These are phyloP conservation scores for Zea mays DNA, from an alignment of 176 grass and related monocot species.

Conservation along the genomic window DNA sequence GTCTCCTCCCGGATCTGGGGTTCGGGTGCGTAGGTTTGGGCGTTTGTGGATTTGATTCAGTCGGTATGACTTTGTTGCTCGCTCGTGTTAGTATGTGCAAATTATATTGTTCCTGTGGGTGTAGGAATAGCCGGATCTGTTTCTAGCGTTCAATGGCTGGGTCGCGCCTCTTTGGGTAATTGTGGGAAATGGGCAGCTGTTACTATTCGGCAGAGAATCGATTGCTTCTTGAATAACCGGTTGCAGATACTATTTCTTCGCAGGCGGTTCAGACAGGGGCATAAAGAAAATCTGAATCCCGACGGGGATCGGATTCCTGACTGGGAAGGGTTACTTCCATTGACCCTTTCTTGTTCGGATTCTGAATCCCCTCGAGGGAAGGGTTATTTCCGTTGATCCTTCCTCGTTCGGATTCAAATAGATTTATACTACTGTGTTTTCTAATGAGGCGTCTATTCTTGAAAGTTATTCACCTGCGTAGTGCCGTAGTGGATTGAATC, in stretches of 20 bases:
- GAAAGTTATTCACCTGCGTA: not conserved
- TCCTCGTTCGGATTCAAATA: slow-evolving; percentile 31
- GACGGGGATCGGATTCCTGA: not conserved
- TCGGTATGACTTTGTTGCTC: not conserved
- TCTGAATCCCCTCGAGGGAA: not conserved
- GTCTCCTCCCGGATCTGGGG: not conserved
- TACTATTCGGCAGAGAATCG: not conserved
- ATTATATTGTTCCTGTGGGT: not conserved
- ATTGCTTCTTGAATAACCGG: slow-evolving; percentile 59
- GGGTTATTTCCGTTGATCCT: not conserved
- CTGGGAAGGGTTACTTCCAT: no score
- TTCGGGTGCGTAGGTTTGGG: slow-evolving; percentile 12
- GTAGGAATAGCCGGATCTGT: not conserved
- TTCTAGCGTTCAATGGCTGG: no score
- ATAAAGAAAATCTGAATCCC: slow-evolving; percentile 30
- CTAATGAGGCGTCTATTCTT: not conserved
- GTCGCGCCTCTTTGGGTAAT: not conserved
- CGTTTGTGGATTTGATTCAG: not conserved
- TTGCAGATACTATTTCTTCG: slow-evolving; percentile 13
- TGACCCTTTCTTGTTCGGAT: no score
- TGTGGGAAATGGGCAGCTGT: not conserved
- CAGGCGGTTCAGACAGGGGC: slow-evolving; percentile 58
- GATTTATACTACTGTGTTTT: not conserved
- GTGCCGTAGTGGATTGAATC: not conserved
- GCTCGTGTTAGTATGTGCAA: no score